These are phyloP conservation scores for Gymnopilus junonius DNA, from an alignment of 768 basidiomycete genomes.

Conservation along the genomic window DNA sequence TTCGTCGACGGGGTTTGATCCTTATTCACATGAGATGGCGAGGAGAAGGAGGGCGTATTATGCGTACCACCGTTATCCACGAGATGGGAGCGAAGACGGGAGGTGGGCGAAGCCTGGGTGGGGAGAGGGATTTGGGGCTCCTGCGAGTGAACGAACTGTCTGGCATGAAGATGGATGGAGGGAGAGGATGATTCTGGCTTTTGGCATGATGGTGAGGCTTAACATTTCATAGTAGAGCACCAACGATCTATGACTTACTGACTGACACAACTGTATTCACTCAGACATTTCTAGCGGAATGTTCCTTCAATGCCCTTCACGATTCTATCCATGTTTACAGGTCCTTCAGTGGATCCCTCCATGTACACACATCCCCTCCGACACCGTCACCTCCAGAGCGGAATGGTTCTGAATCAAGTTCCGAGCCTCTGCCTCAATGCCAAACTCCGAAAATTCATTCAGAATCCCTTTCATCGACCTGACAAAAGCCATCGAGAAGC, in stretches of 20 bases:
- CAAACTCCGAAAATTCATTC: conserved; percentile 23
- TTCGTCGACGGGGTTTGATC: conserved; percentile 36
- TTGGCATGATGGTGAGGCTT: conserved; percentile 51
- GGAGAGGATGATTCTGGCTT: conserved; percentile 51
- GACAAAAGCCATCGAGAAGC: conserved; percentile 56
- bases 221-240: neutral
- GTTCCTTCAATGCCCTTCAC: conserved; percentile 30
- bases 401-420: neutral
- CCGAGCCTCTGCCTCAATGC: neutral
- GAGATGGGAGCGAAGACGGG: conserved; percentile 13
- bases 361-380: neutral
- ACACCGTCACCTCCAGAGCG: neutral
- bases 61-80: conserved; percentile 29
- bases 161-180: conserved; percentile 51
- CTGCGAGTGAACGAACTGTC: conserved; percentile 22
- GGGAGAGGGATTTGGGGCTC: conserved; percentile 30
- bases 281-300: conserved; percentile 52
- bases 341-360: neutral
- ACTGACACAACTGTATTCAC: neutral
- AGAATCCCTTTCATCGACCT: conserved; percentile 29
- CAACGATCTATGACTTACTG: too few relatives aligned
- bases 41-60: conserved; percentile 48
- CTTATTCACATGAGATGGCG: conserved; percentile 55
- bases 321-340: conserved; percentile 19
- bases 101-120: conserved; percentile 9